phyloP scores from a whole-genome alignment of 139 green algal genomes.

The Chlorella vulgaris region DNA sequence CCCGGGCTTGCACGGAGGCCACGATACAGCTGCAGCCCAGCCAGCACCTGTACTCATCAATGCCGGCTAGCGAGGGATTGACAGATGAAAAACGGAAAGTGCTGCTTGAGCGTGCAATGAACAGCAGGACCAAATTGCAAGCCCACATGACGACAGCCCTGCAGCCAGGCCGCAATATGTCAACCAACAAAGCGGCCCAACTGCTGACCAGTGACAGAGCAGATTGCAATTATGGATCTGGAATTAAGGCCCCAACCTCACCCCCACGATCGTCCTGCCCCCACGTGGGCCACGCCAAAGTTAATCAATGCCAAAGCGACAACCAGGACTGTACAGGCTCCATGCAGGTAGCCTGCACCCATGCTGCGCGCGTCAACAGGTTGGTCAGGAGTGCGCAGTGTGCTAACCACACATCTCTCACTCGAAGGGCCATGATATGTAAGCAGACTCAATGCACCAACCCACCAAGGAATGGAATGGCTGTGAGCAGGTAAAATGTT shows the following conservation, averaged over 20 bases:
- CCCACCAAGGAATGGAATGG: not conserved
- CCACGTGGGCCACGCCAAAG: not conserved
- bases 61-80: constrained; percentile 3
- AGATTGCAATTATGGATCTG: no score
- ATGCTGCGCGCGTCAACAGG: not conserved
- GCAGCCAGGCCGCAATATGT: not conserved
- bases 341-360: not conserved
- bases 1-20: not conserved
- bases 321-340: not conserved
- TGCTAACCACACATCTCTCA: no score
- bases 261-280: not conserved
- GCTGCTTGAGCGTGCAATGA: constrained; percentile 53
- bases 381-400: not conserved
- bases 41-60: constrained; percentile 66
- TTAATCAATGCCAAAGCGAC: not conserved
- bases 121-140: constrained; percentile 51
- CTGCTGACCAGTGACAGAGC: not conserved
- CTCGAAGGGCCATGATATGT: no score
- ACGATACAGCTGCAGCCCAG: no score
- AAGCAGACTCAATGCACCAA: not conserved
- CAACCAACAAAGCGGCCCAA: not conserved
- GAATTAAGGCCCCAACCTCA: no score
- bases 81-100: constrained; percentile 48
- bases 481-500: not conserved
- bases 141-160: constrained; percentile 51